Base-by-base conservation (phyloP, 2,329 filamentous ascomycete species). In the Ceratocystis alfenasii region DNA sequence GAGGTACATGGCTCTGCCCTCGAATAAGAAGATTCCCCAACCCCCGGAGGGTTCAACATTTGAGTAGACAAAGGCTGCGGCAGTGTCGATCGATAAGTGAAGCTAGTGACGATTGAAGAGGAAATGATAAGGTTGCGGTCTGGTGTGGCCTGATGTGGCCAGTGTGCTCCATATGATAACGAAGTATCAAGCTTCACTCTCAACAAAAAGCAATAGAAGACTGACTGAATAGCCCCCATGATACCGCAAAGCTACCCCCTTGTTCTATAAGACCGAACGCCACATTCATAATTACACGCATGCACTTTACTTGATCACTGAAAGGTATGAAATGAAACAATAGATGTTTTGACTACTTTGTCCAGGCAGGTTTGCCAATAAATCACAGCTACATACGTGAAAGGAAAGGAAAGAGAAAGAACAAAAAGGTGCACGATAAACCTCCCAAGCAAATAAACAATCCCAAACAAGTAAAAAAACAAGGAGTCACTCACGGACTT, bases 21-120 rank as follows among this genome's bases (percentile, higher is more conserved):
- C 86, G 70, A 88, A 97, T 79, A 96, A 96, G 83, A 97, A 97
- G 78, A 85, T 96, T 36, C 88, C 90, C 12, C 94, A 99, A 76
- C 94, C 94, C 50, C 84, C 89, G 3, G 94, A 99, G 78, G 92
- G 91, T 67, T 85, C 88, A 62, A 79, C 74, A 22, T 78, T 78
- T 71, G 66, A 68, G 45, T 63, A 64, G 62, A 44, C 25, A 44
- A 44, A 2, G 22, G 33, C 15, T 25, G 33, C 5, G 25, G 33
- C 28, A 25, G 48, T 20, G n/a, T 25, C 17, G 6, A 50, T 33
- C 6, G 30, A 33, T 15, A 10, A 22, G 48, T n/a, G 10, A 50
- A 22, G 36, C 10, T 15, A 5, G 36, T 41, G 12, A 41, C 36
- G 12, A 41, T 41, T 15, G 36, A 15, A 41, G 36, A 15, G 36